Evolutionary conservation across 768 basidiomycete species (phyloP).

Genomic region (Wakefieldia striispora): DNA sequence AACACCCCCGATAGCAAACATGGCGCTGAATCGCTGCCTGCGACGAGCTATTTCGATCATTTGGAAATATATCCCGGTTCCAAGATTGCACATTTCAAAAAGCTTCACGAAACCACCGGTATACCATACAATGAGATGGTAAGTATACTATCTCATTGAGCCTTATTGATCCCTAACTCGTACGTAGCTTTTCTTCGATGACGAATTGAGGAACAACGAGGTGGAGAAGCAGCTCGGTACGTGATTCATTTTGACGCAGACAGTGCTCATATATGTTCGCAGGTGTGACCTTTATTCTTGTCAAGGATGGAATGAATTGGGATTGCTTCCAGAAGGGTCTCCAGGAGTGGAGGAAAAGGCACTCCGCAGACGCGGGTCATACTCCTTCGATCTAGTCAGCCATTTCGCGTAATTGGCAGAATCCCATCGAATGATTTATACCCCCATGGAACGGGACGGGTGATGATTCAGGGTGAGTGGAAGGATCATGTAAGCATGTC

Average conservation of each 20-base stretch:
- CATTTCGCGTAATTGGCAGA: not conserved
- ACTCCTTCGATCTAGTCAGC: slow-evolving; percentile 6
- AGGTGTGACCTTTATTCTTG: slow-evolving; percentile 85
- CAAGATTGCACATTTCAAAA: slow-evolving; percentile 79
- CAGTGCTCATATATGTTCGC: not conserved
- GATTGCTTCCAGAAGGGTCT: slow-evolving; percentile 72
- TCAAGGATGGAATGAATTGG: slow-evolving; percentile 57
- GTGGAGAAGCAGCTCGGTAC: slow-evolving; percentile 50
- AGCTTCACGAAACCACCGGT: slow-evolving; percentile 67
- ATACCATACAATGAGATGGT: slow-evolving; percentile 84
- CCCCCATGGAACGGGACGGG: not conserved
- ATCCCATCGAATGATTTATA: not conserved
- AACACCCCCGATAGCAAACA: not conserved
- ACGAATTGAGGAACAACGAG: slow-evolving; percentile 57
- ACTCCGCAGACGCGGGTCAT: slow-evolving; percentile 20
- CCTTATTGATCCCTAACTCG: not conserved
- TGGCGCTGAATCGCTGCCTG: slow-evolving; percentile 38
- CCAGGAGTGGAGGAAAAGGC: slow-evolving; percentile 60
- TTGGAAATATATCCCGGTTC: slow-evolving; percentile 79
- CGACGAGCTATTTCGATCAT: slow-evolving; percentile 64
- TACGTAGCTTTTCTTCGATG: slow-evolving; percentile 65
- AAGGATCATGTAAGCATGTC: slow-evolving; percentile 9
- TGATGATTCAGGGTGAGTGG: not conserved
- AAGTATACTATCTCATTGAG: slow-evolving; percentile 7
- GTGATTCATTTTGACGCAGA: not conserved